These are phyloP conservation scores for Allium sativum DNA, from an alignment of 106 monocot species.

Conservation along the genomic window DNA sequence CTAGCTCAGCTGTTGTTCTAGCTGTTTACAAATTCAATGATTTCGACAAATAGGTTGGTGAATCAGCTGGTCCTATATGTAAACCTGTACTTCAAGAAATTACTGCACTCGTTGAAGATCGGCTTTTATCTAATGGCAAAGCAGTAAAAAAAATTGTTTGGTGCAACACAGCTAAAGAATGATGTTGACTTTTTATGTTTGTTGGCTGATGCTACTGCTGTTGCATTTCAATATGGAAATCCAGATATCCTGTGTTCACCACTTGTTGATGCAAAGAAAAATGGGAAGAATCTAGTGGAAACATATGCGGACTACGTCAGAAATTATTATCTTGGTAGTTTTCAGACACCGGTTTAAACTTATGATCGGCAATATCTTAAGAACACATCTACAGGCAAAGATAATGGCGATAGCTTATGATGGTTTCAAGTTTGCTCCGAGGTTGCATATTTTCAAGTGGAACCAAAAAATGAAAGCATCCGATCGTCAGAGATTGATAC, in stretches of 20 bases:
- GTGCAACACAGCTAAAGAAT: conserved; percentile 78
- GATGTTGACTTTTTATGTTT: conserved; percentile 82
- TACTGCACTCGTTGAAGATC: conserved; percentile 65
- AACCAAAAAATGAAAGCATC: conserved; percentile 71
- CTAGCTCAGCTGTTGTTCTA: conserved; percentile 94
- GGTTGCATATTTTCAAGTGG: conserved; percentile 98
- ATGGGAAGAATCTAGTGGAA: conserved; percentile 60
- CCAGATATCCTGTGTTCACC: conserved; percentile 83
- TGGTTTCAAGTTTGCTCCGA: conserved; percentile 99
- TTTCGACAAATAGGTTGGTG: conserved; percentile 96
- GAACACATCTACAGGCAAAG: conserved; percentile 44
- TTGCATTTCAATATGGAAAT: conserved; percentile 95
- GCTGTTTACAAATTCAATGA: conserved; percentile 84
- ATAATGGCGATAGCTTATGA: conserved; percentile 68
- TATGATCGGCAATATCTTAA: conserved; percentile 80
- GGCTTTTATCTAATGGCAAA: conserved; percentile 37
- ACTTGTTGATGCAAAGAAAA: conserved; percentile 68
- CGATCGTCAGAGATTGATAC: conserved; percentile 76
- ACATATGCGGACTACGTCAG: conserved; percentile 77
- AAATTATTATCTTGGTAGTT: conserved; percentile 76
- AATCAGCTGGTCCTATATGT: conserved; percentile 80
- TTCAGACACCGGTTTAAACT: conserved; percentile 59
- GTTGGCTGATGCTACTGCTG: conserved; percentile 69
- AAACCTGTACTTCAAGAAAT: conserved; percentile 89
- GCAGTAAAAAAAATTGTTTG: conserved; percentile 66